Evolutionary conservation across 768 basidiomycete species (phyloP), one percentile per base, ranked within the genome.

Genomic region (Leucocoprinus sp.): DNA sequence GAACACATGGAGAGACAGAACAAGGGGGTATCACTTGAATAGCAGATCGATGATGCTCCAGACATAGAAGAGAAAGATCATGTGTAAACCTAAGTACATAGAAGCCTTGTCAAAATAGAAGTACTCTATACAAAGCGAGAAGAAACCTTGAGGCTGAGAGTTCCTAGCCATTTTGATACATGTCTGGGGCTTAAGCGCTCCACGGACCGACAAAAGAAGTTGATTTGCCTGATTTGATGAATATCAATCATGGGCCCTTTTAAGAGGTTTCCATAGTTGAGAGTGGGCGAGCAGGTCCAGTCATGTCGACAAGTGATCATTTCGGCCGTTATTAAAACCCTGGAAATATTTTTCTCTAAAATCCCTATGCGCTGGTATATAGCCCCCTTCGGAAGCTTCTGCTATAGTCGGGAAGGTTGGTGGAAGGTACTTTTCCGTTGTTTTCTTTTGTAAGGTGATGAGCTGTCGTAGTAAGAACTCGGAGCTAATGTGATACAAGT

Each of bases 291-390:
- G 17, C n/a, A 23, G 24, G 33, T 43, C 33, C 29, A 43, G 7
- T 37, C 29, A 28, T 8, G 43, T 37, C 15, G 35, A 37, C 17
- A 17, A 5, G 17, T 22, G 14, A 41, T 28, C 53, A 51, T 11
- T 49, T 49, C 40, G 45, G 15, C 21, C 54, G 52, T 24, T 51
- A 29, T 70, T 83, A 62, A 93, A 93, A 0, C 87, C 82, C 43
- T 81, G 78, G 52, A 91, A 91, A 60, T 90, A 95, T 57, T 91
- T 89, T 52, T 84, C 79, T 43, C 90, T 70, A 60, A 98, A 98
- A 55, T 88, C 82, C 52, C 76, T 82, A 62, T 98, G 93, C 0
- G 91, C 93, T 2, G 93, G 93, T 9, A 79, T 58, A 55, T 75
- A 81, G 3, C 14, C 34, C 14, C 51, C 47, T 12, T 52, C 53